phyloP scores from a whole-genome alignment of 75 land plant genomes.

The Picea sitchensis region DNA sequence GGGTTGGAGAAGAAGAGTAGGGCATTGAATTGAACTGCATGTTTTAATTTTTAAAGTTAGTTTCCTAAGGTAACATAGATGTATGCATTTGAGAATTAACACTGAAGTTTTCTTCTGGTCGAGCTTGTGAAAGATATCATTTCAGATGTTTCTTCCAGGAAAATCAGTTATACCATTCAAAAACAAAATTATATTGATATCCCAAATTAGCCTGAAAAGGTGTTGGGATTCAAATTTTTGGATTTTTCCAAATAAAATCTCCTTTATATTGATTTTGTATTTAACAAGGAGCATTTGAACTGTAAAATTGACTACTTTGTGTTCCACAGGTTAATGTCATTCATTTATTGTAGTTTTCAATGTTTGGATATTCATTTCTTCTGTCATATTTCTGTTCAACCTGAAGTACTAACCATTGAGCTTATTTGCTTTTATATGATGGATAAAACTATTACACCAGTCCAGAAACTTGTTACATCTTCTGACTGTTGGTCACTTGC shows the following conservation, averaged over 20 bases:
- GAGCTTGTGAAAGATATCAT: not conserved
- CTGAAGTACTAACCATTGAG: not conserved
- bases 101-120: not conserved
- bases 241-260: not conserved
- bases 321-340: not conserved
- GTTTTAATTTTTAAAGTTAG: too few relatives aligned
- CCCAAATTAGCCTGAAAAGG: not conserved
- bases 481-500: slow-evolving; percentile 1
- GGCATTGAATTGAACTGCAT: too few relatives aligned
- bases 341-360: not conserved
- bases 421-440: not conserved
- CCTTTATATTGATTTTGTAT: not conserved
- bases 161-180: not conserved
- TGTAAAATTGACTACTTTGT: not conserved
- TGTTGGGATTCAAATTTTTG: not conserved
- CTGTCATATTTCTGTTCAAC: not conserved
- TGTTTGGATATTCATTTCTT: not conserved
- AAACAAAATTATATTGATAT: not conserved
- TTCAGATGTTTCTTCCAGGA: not conserved
- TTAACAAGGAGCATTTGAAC: not conserved
- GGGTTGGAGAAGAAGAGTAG: too few relatives aligned
- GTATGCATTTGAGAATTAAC: not conserved
- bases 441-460: not conserved
- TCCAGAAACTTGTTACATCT: slow-evolving; percentile 1
- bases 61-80: too few relatives aligned